Percentiles rank a stretch among this genome's conserved stretches.
Evolutionary conservation across 371 early-diverging fungal genomes (phyloP).

Genomic region (Mortierella sp.): DNA sequence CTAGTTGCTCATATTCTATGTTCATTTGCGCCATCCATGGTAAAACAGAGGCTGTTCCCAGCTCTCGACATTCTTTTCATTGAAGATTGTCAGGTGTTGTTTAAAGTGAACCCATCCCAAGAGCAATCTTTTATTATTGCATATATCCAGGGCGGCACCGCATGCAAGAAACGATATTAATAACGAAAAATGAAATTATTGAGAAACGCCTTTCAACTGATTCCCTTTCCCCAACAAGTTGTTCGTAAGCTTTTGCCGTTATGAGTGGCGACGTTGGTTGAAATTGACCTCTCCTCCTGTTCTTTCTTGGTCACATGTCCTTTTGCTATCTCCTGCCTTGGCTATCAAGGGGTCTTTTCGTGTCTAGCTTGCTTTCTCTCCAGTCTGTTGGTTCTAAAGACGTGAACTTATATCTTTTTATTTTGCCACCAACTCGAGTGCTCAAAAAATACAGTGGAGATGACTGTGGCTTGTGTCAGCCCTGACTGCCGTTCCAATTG

Average conservation of each 20-base stretch:
- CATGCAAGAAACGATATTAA: too few relatives aligned
- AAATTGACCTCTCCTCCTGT: too few relatives aligned
- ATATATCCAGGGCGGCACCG: too few relatives aligned
- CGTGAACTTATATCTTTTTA: not conserved
- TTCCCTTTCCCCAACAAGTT: too few relatives aligned
- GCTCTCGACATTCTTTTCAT: not conserved
- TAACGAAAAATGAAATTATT: too few relatives aligned
- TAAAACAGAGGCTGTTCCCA: not conserved
- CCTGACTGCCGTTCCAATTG: not conserved
- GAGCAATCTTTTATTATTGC: not conserved
- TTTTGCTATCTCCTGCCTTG: not conserved
- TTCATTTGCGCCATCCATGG: not conserved
- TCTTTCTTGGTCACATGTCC: not conserved
- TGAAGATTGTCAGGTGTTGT: too few relatives aligned
- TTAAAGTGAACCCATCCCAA: constrained; percentile 6
- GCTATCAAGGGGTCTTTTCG: not conserved
- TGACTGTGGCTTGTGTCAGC: constrained; percentile 10
- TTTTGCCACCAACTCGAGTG: not conserved
- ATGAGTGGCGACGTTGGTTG: too few relatives aligned
- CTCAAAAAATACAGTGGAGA: not conserved
- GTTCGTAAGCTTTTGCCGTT: too few relatives aligned
- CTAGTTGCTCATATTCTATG: not conserved
- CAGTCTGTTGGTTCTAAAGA: not conserved
- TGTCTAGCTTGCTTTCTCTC: not conserved
- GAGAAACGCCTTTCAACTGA: too few relatives aligned